Percentiles rank a stretch among this genome's conserved stretches.
Evolutionary conservation across 768 basidiomycete species (phyloP).

Genomic region (Tylopilus plumbeoviolaceoides): DNA sequence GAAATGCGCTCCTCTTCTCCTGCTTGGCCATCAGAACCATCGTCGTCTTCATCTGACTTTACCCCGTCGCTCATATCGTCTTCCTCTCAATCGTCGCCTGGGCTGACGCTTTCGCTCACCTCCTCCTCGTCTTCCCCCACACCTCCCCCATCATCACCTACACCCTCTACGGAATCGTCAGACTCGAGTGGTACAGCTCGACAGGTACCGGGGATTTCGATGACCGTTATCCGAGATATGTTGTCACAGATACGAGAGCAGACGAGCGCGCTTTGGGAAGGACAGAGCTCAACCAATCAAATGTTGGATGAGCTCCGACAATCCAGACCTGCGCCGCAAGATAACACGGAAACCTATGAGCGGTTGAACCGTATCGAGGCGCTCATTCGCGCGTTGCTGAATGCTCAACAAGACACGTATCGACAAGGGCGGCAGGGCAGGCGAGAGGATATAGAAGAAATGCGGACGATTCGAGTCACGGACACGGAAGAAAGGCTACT

Average conservation of each 20-base stretch:
- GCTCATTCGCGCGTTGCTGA: constrained; percentile 16
- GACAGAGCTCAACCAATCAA: constrained; percentile 56
- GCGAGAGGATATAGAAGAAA: constrained; percentile 4
- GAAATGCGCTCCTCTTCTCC: constrained; percentile 31
- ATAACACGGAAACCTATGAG: constrained; percentile 38
- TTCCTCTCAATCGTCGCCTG: constrained; percentile 32
- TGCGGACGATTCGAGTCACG: constrained; percentile 12
- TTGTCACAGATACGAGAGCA: constrained; percentile 58
- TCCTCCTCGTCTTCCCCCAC: constrained; percentile 34
- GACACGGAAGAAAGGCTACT: constrained; percentile 18
- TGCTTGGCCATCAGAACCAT: constrained; percentile 33
- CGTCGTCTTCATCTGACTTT: constrained; percentile 24
- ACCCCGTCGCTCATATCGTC: constrained; percentile 34
- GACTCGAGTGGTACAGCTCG: constrained; percentile 37
- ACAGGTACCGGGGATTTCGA: constrained; percentile 30
- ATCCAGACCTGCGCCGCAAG: constrained; percentile 35
- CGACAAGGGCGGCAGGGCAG: neutral
- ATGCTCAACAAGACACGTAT: constrained; percentile 2
- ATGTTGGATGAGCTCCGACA: constrained; percentile 60
- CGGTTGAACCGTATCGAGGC: constrained; percentile 27
- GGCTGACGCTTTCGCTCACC: constrained; percentile 37
- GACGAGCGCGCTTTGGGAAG: constrained; percentile 55
- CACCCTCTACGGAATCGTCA: constrained; percentile 31
- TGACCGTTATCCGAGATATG: constrained; percentile 48
- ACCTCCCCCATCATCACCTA: constrained; percentile 35